These are phyloP conservation scores for Clarireedia hainanense DNA, from an alignment of 2,329 filamentous ascomycete genomes.

Conservation along the genomic window DNA sequence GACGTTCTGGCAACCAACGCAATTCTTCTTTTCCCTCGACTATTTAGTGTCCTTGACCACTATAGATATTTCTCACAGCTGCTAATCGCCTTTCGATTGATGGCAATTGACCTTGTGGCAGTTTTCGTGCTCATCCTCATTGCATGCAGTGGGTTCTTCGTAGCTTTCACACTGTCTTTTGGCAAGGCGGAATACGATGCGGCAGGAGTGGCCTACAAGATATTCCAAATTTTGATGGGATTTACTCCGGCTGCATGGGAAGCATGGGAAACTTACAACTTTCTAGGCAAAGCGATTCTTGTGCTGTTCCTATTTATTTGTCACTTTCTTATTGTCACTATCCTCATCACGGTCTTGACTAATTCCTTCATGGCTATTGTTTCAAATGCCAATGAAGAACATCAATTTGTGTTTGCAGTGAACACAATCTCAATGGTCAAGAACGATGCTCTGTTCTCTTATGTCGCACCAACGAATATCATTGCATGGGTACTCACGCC, in stretches of 20 bases:
- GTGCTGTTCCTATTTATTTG: constrained; percentile 85
- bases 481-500: constrained; percentile 86
- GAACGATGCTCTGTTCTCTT: constrained; percentile 92
- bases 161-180: constrained; percentile 83
- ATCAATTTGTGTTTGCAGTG: constrained; percentile 88
- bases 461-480: constrained; percentile 85
- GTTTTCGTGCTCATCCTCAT: constrained; percentile 80
- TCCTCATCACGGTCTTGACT: constrained; percentile 89
- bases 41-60: constrained; percentile 90
- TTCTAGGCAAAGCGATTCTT: constrained; percentile 67
- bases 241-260: constrained; percentile 96
- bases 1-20: constrained; percentile 91
- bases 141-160: constrained; percentile 88
- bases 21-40: constrained; percentile 78
- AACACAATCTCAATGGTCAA: constrained; percentile 98
- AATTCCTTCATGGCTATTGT: constrained; percentile 96
- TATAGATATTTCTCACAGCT: constrained; percentile 95
- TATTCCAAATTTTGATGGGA: constrained; percentile 93
- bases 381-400: constrained; percentile 87
- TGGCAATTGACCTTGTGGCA: constrained; percentile 83
- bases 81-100: constrained; percentile 86
- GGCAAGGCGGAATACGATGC: constrained; percentile 61
- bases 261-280: constrained; percentile 66
- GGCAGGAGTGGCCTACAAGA: constrained; percentile 71
- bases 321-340: constrained; percentile 91